Conservation (phyloP, 371 early-diverging fungal genomes). For the Rhizopus microsporus region DNA sequence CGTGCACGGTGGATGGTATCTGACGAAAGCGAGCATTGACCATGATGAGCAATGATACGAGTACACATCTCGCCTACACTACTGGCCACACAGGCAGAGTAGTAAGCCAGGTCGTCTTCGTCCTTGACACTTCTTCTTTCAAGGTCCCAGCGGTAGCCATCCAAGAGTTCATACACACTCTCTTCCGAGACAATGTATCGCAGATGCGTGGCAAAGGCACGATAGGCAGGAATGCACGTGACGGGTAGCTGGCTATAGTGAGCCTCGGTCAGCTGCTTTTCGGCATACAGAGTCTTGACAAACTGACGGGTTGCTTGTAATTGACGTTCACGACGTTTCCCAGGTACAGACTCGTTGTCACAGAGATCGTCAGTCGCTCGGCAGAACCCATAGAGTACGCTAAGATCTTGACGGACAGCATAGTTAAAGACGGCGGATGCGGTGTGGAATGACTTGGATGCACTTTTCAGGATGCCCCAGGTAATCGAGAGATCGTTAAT, state of each 20-base stretch:
- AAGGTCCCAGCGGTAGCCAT: conserved; percentile 59
- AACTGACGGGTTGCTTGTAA: conserved; percentile 27
- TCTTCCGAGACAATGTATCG: conserved; percentile 40
- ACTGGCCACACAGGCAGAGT: conserved; percentile 60
- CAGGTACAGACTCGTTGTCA: conserved; percentile 40
- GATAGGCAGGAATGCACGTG: conserved; percentile 33
- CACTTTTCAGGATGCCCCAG: conserved; percentile 36
- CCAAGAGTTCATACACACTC: conserved; percentile 50
- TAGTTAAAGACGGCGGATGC: conserved; percentile 56
- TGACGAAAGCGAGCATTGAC: background rate
- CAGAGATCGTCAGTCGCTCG: conserved; percentile 64
- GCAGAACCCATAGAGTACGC: conserved; percentile 62
- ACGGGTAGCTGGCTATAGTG: conserved; percentile 23
- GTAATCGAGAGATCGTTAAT: conserved; percentile 29
- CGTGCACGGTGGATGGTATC: conserved; percentile 39
- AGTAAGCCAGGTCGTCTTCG: conserved; percentile 45
- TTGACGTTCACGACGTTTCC: conserved; percentile 25
- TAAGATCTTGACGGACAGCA: conserved; percentile 51
- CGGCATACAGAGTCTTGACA: conserved; percentile 31
- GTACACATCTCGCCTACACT: conserved; percentile 64
- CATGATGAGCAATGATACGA: conserved; percentile 30
- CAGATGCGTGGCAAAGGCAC: conserved; percentile 37
- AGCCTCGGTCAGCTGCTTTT: conserved; percentile 34
- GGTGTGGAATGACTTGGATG: conserved; percentile 57
- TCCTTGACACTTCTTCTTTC: conserved; percentile 28